Evolutionary conservation across 176 grass and related monocot genomes (phyloP), one percentile per base, ranked within the genome.

Genomic region (bread wheat (Triticum aestivum)): DNA sequence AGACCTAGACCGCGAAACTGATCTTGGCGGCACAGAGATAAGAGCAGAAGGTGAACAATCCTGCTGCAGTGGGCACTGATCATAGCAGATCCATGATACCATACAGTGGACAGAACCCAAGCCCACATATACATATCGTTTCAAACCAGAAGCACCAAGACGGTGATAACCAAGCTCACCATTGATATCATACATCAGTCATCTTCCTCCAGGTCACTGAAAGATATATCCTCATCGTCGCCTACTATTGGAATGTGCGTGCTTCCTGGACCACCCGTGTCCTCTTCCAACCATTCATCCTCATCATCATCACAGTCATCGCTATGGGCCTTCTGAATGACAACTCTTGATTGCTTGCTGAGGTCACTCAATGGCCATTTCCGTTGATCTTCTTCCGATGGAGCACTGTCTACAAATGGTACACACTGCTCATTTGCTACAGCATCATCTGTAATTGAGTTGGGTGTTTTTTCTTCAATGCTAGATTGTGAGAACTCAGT

Each of bases 201-300:
- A 3, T 97, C 92, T 62, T 97, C 95, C 84, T 97, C 95, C 38
- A 97, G 85, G 87, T 97, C 95, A 88, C 95, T 97, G 26, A 97
- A 97, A 13, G 95, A 97, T 54, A 97, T 66, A 66, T 91, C 92
- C 54, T 97, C 92, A 35, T 97, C 92, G 23, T 97, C 87, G 30
- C 91, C 88, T 52, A 23, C 88, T 58, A 93, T 86, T 21, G 89
- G 90, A 75, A 93, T 77, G 18, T 41, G 26, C 0, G 80, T 85
- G 86, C 66, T 87, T 78, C 75, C 81, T 34, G 83, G 20, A 71
- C n/a, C 83, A 69, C 77, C 88, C 3, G 67, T 79, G 69, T 97
- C 95, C 70, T 94, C 90, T 88, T 94, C 84, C 79, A 97, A 86
- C 92, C 95, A 97, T 77, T 93, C 92, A 84, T 97, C 90, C 3